Evolutionary conservation across 495 filamentous ascomycete genomes (phyloP), one percentile per base, ranked within the genome.

Genomic region (Hypoxylon fragiforme): DNA sequence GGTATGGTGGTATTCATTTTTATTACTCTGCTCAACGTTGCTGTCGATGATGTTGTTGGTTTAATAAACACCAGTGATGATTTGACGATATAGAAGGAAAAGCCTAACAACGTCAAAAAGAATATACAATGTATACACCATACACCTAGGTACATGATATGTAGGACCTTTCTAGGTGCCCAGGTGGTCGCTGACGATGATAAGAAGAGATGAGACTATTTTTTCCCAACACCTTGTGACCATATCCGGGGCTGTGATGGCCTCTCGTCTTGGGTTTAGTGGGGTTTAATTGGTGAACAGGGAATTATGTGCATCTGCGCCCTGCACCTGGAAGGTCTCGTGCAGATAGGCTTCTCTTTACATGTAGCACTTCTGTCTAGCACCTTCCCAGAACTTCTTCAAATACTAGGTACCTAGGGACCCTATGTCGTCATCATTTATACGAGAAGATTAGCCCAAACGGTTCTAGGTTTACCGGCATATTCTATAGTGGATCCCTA

Each of bases 161-260:
- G 34, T 50, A 50, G 28, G 41, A 50, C 54, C 51, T 21, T 22
- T 9, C 14, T 18, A 14, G 40, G n/a, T 9, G 18, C 19, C 9
- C 7, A 61, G 52, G 44, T 51, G 46, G 44, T 61, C 51, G 21
- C 32, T 21, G 41, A 32, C 46, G 34, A 53, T 53, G 39, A 49
- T 55, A 38, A 53, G 47, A 57, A 53, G 26, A 57, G 8, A 44
- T 56, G 34, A 56, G 58, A 62, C 52, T 37, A 57, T 62, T 53
- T 51, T 54, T 45, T 34, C 37, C 24, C 34, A 54, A 12, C 15
- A 41, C 52, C 58, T 57, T 62, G 58, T 62, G 58, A 62, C 57
- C 58, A 62, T 44, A 49, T 13, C 1, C 28, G 57, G 52, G 58
- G 58, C 58, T 62, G 48, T 62, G 58, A 47, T 53, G 35, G 38